A percentile compares a stretch with the other conserved stretches of the same genome.
Conservation (phyloP, 805 yeast genomes). For the Starmerella floricola region DNA sequence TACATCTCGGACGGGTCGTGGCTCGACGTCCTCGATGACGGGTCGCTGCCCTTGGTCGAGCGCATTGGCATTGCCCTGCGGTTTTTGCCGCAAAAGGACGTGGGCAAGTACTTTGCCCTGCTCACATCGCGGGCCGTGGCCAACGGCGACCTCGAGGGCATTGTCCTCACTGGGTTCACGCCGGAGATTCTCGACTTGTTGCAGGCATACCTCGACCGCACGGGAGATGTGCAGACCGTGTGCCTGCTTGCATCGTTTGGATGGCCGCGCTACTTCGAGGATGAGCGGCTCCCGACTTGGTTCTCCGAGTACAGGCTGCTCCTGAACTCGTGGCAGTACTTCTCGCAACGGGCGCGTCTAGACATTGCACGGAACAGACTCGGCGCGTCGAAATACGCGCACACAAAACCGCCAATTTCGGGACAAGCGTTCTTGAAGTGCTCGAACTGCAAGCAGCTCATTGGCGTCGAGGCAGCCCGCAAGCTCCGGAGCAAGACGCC, state of each 20-base stretch:
- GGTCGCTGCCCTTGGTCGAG: constrained; percentile 76
- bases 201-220: constrained; percentile 77
- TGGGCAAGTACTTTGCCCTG: constrained; percentile 56
- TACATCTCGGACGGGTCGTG: constrained; percentile 88
- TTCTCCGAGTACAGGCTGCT: constrained; percentile 50
- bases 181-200: constrained; percentile 68
- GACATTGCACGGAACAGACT: constrained; percentile 67
- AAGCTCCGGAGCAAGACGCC: neutral
- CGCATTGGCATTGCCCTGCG: constrained; percentile 82
- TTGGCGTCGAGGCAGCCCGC: constrained; percentile 2
- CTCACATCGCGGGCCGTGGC: constrained; percentile 58
- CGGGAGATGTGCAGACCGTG: constrained; percentile 86
- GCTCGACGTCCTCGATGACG: constrained; percentile 91
- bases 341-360: constrained; percentile 66
- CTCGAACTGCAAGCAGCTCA: constrained; percentile 55
- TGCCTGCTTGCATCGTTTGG: constrained; percentile 70
- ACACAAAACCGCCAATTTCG: constrained; percentile 3
- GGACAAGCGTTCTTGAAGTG: constrained; percentile 75
- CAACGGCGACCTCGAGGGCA: constrained; percentile 82
- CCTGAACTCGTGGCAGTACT: constrained; percentile 70
- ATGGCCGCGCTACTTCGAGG: constrained; percentile 70
- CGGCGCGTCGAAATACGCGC: neutral
- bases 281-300: constrained; percentile 68
- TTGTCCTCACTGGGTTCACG: constrained; percentile 83
- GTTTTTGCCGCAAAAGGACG: constrained; percentile 63